Evolutionary conservation across 176 grass and related monocot species (phyloP).

Genomic region (Ananas comosus): DNA sequence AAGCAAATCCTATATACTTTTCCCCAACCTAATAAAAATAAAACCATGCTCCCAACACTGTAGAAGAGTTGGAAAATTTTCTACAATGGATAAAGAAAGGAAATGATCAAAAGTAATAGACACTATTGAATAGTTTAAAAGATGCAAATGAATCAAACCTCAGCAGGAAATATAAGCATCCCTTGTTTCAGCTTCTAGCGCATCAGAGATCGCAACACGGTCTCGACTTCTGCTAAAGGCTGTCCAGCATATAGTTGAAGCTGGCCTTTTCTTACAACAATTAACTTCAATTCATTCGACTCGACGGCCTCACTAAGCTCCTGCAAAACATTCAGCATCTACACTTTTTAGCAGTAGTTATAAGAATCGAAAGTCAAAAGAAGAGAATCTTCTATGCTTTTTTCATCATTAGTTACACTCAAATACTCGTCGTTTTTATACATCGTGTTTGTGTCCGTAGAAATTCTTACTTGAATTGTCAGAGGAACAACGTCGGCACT

Average conservation of each 20-base stretch:
- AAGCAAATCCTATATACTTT: too few species aligned
- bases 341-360: not conserved
- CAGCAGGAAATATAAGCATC: not conserved
- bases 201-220: conserved; percentile 27
- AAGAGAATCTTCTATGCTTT: not conserved
- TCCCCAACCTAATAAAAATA: too few species aligned
- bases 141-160: not conserved
- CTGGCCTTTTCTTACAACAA: conserved; percentile 36
- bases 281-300: conserved; percentile 17
- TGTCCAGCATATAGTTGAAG: conserved; percentile 34
- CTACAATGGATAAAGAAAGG: not conserved
- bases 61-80: not conserved
- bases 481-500: conserved; percentile 32
- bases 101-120: not conserved
- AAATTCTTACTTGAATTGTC: conserved; percentile 27
- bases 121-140: not conserved
- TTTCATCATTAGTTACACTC: not conserved
- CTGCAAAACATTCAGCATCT: conserved; percentile 15
- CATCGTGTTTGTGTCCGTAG: not conserved
- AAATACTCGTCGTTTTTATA: not conserved
- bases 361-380: not conserved
- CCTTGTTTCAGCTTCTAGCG: conserved; percentile 4
- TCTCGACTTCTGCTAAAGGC: conserved; percentile 26
- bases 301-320: conserved; percentile 28
- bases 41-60: too few species aligned